Evolutionary conservation across 805 yeast genomes (phyloP).

Genomic region (Ogataea polymorpha): DNA sequence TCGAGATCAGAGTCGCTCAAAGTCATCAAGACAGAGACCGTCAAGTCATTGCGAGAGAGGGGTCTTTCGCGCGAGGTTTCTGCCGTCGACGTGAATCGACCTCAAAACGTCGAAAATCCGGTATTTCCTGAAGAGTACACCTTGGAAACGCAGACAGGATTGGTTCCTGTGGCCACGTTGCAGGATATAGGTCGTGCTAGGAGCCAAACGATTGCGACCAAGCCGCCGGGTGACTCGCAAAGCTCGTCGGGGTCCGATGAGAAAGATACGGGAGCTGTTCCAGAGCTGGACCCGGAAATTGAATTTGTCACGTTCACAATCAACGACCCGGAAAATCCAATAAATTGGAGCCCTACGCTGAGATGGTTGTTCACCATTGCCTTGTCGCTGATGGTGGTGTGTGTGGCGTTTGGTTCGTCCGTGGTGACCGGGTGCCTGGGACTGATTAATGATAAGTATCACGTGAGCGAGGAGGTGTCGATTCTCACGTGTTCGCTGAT

Average conservation of each 20-base stretch:
- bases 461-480: slow-evolving; percentile 76
- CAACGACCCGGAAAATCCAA: slow-evolving; percentile 86
- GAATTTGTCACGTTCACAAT: slow-evolving; percentile 81
- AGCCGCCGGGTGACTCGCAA: slow-evolving; percentile 27
- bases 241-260: slow-evolving; percentile 28
- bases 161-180: slow-evolving; percentile 76
- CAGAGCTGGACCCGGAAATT: slow-evolving; percentile 57
- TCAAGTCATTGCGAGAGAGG: slow-evolving; percentile 58
- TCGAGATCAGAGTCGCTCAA: slow-evolving; percentile 37
- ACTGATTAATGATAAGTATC: slow-evolving; percentile 60
- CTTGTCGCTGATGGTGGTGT: slow-evolving; percentile 69
- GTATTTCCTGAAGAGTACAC: slow-evolving; percentile 93
- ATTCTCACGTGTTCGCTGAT: slow-evolving; percentile 76
- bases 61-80: slow-evolving; percentile 60
- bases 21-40: slow-evolving; percentile 66
- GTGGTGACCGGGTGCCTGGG: slow-evolving; percentile 83
- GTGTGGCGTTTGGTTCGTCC: slow-evolving; percentile 92
- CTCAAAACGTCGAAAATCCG: slow-evolving; percentile 52
- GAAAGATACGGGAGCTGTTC: slow-evolving; percentile 21
- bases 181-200: slow-evolving; percentile 58
- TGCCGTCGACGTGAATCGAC: slow-evolving; percentile 54
- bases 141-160: slow-evolving; percentile 82
- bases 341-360: slow-evolving; percentile 63
- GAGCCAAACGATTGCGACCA: slow-evolving; percentile 15
- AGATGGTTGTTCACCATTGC: slow-evolving; percentile 69